Conservation (phyloP, 805 yeast genomes). For the Candida vartiovaarae region DNA sequence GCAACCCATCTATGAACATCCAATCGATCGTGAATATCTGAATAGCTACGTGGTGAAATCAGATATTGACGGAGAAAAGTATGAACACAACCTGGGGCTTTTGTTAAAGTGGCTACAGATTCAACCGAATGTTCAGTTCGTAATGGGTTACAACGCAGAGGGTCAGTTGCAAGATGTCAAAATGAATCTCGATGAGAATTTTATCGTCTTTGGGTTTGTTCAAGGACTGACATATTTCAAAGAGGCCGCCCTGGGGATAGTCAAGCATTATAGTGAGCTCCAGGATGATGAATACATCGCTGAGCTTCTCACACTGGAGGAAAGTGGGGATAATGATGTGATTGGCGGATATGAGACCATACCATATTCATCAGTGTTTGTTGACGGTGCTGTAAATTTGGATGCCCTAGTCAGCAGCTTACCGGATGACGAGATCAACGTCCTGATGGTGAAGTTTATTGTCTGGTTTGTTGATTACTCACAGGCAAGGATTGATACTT, state of each 20-base stretch:
- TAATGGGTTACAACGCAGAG: slow-evolving; percentile 17
- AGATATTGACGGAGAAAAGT: slow-evolving; percentile 6
- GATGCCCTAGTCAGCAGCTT: slow-evolving; percentile 9
- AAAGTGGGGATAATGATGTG: slow-evolving; percentile 15
- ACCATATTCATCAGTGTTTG: slow-evolving; percentile 13
- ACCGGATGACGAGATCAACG: slow-evolving; percentile 15
- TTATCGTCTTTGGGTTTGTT: slow-evolving; percentile 26
- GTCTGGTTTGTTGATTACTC: slow-evolving; percentile 15
- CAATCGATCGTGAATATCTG: slow-evolving; percentile 24
- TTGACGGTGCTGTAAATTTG: slow-evolving; percentile 11
- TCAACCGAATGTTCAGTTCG: slow-evolving; percentile 35
- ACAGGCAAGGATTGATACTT: slow-evolving; percentile 1
- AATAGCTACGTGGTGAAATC: slow-evolving; percentile 2
- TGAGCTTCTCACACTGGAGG: slow-evolving; percentile 14
- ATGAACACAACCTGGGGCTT: slow-evolving; percentile 16
- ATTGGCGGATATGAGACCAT: slow-evolving; percentile 16
- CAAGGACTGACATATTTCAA: slow-evolving; percentile 16
- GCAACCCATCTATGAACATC: slow-evolving; percentile 26
- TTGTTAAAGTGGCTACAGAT: slow-evolving; percentile 31
- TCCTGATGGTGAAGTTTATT: slow-evolving; percentile 15
- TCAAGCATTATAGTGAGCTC: slow-evolving; percentile 8
- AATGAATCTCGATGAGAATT: slow-evolving; percentile 27
- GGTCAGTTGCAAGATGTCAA: slow-evolving; percentile 15
- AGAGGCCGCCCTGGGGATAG: slow-evolving; percentile 15
- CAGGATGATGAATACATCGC: slow-evolving; percentile 8